Evolutionary conservation across 257 asterid genomes (phyloP), one percentile per base, ranked within the genome.

Genomic region (Nemophila menziesii): DNA sequence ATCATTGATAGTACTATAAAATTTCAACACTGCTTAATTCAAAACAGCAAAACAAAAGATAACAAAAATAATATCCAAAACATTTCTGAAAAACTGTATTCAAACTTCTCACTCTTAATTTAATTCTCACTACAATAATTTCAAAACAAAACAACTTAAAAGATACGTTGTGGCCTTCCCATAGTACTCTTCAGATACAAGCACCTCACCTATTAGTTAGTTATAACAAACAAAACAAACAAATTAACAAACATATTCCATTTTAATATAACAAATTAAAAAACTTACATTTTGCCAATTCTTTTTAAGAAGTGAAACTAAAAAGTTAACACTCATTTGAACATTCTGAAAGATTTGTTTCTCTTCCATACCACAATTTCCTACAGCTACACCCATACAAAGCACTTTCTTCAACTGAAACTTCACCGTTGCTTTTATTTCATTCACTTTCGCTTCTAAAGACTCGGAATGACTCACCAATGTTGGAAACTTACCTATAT

Each of bases 321-420:
- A 55, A 38, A 64, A 64, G 46, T 64, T 64, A 39, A 58, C 65
- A 3, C 66, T 64, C 71, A 64, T 64, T 48, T 64, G 71, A 24
- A 64, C 71, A 37, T 64, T 64, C 24, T 64, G 66, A 50, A 64
- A 57, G 11, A 65, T 26, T 44, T 65, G 71, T 55, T 58, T 65
- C 24, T 65, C 71, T 21, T 65, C 71, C 71, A 65, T 65, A 38
- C 22, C 61, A 43, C 61, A 58, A 26, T 65, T 65, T 0, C 71
- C 71, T 13, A 65, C 71, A 22, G 71, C 71, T 20, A 64, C 71
- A 34, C 71, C 71, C 65, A 64, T 57, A 22, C 71, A 57, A 5
- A 64, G 66, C 14, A 65, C 71, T 52, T 65, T 65, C 46, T 65
- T 65, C 10, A 65, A 59, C 45, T 65, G 66, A 50, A 65, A 65